Evolutionary conservation across 1,284 basidiomycete species (phyloP), one percentile per base, ranked within the genome.

Genomic region (Neolentinus lepideus): DNA sequence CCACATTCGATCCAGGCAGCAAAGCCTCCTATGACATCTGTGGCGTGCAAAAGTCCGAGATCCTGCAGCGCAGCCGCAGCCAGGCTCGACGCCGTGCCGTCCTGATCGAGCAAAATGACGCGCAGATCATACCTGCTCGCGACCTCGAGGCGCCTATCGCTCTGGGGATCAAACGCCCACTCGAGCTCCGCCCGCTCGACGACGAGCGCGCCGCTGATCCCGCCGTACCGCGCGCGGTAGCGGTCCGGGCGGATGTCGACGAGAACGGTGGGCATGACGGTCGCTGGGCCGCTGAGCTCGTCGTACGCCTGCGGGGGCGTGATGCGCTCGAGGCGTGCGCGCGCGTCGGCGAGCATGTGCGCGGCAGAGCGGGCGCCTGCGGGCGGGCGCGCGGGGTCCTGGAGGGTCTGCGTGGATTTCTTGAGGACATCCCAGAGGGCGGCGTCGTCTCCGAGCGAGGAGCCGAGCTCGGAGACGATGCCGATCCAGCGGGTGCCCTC

Each of bases 171-270:
- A 61, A 89, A 83, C 19, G 78, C 74, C 84, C 84, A 88, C 67
- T 88, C 86, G 51, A 88, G 73, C n/a, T 80, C 77, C 63, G 85
- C 87, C 21, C 88, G 76, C 61, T 90, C 87, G 57, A 89, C 77
- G 54, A 84, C 67, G 54, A 89, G 69, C 12, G 85, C 76, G 0
- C 86, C 85, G 9, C 75, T 74, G 57, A 90, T 83, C 0, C 67
- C 70, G 0, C 88, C 88, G 43, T 78, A 73, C 29, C 66, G 64
- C 10, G 71, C 70, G 14, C 86, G 76, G 65, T 87, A 79, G 3
- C 73, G 75, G 38, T 73, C 76, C 0, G 84, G 77, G 6, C 87
- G 81, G 55, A 90, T 88, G 65, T 90, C 88, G n/a, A 90, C 85
- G 46, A 90, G 74, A 53, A 89, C 77, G 1, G 81, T 81, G 1